A percentile compares a stretch with the other conserved stretches of the same genome.
Evolutionary conservation across 2,329 filamentous ascomycete species (phyloP).

Genomic region (Tothia fuscella): DNA sequence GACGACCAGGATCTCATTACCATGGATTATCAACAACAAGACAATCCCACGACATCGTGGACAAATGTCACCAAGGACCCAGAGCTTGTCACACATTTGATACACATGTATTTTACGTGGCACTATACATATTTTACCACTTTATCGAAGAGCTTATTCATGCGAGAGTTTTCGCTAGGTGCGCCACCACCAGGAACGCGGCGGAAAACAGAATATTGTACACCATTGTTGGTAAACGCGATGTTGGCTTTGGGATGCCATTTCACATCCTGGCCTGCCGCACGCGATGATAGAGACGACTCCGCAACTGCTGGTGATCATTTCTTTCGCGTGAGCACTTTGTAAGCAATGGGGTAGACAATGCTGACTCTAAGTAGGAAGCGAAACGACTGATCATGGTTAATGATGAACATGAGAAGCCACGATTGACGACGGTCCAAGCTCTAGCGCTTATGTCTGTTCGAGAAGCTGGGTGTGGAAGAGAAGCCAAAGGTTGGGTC

Average conservation of each 20-base stretch:
- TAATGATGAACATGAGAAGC: constrained; percentile 86
- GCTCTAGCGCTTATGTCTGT: constrained; percentile 93
- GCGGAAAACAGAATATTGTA: constrained; percentile 64
- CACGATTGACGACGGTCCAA: constrained; percentile 80
- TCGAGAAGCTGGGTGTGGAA: constrained; percentile 82
- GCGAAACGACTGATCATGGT: constrained; percentile 82
- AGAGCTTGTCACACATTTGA: constrained; percentile 68
- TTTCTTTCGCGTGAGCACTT: constrained; percentile 75
- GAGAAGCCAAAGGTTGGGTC: constrained; percentile 94
- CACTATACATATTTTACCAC: constrained; percentile 96
- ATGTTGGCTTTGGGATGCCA: constrained; percentile 91
- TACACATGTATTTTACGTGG: constrained; percentile 98
- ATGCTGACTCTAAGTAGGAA: constrained; percentile 41
- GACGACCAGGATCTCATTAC: constrained; percentile 18
- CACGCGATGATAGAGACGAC: constrained; percentile 59
- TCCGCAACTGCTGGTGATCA: constrained; percentile 84
- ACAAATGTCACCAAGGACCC: constrained; percentile 72
- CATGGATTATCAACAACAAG: constrained; percentile 29
- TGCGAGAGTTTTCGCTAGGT: constrained; percentile 69
- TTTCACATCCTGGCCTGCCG: constrained; percentile 67
- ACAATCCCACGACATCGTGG: constrained; percentile 73
- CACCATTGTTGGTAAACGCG: constrained; percentile 78
- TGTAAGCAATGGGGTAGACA: not conserved
- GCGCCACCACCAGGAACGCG: constrained; percentile 33
- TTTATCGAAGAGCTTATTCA: constrained; percentile 75